Percentiles rank a stretch among this genome's conserved stretches.
phyloP scores from a whole-genome alignment of 805 yeast species.

The Zygotorulaspora sp. region DNA sequence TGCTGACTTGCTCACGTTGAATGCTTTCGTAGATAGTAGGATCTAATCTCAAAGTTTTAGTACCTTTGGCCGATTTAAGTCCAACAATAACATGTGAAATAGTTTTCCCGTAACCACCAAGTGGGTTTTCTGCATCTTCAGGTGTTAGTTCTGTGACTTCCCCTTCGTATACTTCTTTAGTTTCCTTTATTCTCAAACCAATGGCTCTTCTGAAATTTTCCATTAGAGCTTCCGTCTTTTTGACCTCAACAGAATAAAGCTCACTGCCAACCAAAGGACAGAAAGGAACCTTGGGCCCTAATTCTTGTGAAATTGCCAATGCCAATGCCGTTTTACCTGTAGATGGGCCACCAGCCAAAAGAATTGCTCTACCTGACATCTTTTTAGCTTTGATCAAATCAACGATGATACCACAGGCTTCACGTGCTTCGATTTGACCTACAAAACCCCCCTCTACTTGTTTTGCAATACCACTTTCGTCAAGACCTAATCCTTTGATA shows the following conservation, averaged over 20 bases:
- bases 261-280: conserved; percentile 97
- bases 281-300: conserved; percentile 96
- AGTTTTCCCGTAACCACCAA: conserved; percentile 97
- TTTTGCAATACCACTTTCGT: conserved; percentile 82
- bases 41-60: conserved; percentile 82
- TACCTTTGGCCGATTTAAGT: conserved; percentile 85
- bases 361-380: conserved; percentile 93
- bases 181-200: conserved; percentile 92
- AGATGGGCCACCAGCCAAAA: conserved; percentile 96
- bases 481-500: conserved; percentile 90
- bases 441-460: conserved; percentile 82
- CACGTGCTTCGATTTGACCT: conserved; percentile 68
- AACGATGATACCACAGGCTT: conserved; percentile 92
- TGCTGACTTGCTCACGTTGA: conserved; percentile 88
- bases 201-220: conserved; percentile 95
- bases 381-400: conserved; percentile 88
- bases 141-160: conserved; percentile 95
- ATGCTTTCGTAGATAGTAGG: conserved; percentile 91
- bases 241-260: conserved; percentile 90
- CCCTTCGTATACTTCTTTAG: conserved; percentile 96
- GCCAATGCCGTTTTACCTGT: conserved; percentile 98
- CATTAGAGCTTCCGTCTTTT: conserved; percentile 93
- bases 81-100: conserved; percentile 93
- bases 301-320: conserved; percentile 88
- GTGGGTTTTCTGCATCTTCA: conserved; percentile 92